phyloP scores from a whole-genome alignment of 257 asterid genomes.

The Solanum okadae region DNA sequence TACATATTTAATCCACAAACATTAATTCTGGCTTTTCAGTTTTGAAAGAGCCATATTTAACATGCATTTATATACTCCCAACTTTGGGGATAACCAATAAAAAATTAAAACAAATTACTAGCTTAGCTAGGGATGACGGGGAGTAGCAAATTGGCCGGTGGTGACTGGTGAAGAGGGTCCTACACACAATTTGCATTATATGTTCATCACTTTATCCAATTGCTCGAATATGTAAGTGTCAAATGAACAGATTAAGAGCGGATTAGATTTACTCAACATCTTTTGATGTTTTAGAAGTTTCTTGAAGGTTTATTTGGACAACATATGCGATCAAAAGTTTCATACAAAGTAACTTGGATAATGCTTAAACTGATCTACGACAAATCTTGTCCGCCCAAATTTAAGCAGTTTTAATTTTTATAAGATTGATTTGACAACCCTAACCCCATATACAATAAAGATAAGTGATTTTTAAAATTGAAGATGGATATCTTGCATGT shows the following conservation, averaged over 20 bases:
- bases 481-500: neutral
- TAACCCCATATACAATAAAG: neutral
- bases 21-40: constrained; percentile 8
- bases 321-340: neutral
- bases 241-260: neutral
- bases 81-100: neutral
- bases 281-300: neutral
- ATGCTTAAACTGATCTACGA: neutral
- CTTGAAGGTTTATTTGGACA: neutral
- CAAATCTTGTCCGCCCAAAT: neutral
- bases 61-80: neutral
- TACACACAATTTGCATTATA: neutral
- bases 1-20: neutral
- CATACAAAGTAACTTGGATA: neutral
- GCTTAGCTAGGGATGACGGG: neutral
- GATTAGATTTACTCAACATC: neutral
- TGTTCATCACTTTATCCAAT: neutral
- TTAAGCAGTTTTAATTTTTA: neutral
- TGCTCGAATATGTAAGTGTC: neutral
- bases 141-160: neutral
- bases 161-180: neutral
- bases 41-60: neutral
- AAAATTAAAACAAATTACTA: neutral
- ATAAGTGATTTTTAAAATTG: neutral
- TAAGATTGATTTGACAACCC: neutral